Base-by-base conservation (phyloP, 805 yeast species). In the Phaffomyces antillensis region DNA sequence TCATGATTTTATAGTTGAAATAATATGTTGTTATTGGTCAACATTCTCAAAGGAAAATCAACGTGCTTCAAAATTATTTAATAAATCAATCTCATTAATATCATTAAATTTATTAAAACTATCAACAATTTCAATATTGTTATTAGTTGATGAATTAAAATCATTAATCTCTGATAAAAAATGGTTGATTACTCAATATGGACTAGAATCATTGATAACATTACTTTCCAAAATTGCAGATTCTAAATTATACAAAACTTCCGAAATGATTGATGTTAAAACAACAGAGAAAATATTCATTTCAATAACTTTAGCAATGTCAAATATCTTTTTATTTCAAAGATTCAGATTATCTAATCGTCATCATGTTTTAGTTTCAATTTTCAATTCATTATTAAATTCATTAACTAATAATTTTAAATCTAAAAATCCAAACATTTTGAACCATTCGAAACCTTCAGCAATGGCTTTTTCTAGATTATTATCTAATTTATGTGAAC, bases 401-500 rank as follows among this genome's bases (percentile, higher is more conserved):
- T 61, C 72, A 2, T 53, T 85, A 53, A 64, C 67, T 43, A 59
- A 40, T n/a, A 37, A 37, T 13, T 10, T 18, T 15, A 38, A 8
- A 25, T 52, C 17, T 40, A 43, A 30, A 6, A 46, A 40, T 43
- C 6, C 28, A 43, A 10, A 52, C 50, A 44, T 55, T 18, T 46
- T 64, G 18, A 47, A 60, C 7, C 32, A 36, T 0, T 56, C 66
- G 13, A 47, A 51, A 15, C 59, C 55, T 9, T 67, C 79, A 24
- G 83, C 81, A 0, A 54, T 64, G 12, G 61, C 81, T 4, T 73
- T 67, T 42, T 61, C 83, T 7, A 73, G 96, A 52, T 64, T 86
- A 17, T 59, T 88, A 39, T 66, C 72, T 20, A 83, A 83, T 53
- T 64, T 84, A 31, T 86, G 95, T 66, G 95, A 86, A 53, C 95